phyloP scores from a whole-genome alignment of 1,284 basidiomycete genomes.

The Anthracocystis walkeri region DNA sequence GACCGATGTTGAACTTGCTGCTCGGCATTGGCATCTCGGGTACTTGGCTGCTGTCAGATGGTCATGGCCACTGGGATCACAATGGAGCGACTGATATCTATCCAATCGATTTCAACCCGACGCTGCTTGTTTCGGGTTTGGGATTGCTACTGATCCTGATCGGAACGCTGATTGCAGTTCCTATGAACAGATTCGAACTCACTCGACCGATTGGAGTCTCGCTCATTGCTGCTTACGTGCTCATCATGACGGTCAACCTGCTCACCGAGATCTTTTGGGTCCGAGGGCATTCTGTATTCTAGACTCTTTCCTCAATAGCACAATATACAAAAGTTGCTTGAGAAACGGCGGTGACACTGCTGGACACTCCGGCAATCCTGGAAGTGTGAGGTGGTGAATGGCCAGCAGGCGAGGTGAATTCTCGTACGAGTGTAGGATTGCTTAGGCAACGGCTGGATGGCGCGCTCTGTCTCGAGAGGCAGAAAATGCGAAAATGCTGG shows the following conservation, averaged over 20 bases:
- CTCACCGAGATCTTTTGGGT: constrained; percentile 57
- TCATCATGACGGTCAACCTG: constrained; percentile 61
- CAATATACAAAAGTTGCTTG: not conserved
- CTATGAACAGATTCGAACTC: constrained; percentile 83
- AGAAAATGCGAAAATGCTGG: not conserved
- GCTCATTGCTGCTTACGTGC: constrained; percentile 79
- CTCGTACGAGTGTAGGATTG: constrained; percentile 34
- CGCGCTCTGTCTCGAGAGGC: constrained; percentile 23
- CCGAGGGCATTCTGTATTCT: constrained; percentile 25
- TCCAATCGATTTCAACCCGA: constrained; percentile 81
- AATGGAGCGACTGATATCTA: constrained; percentile 70
- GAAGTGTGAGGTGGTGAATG: too few species aligned
- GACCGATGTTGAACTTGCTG: constrained; percentile 96
- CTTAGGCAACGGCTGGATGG: constrained; percentile 34
- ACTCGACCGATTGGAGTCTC: constrained; percentile 82
- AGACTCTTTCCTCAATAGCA: constrained; percentile 3
- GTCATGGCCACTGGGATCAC: constrained; percentile 31
- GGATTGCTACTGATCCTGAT: constrained; percentile 82
- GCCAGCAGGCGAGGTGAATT: not conserved
- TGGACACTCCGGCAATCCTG: too few species aligned
- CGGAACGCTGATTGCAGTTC: constrained; percentile 84
- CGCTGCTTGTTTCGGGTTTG: constrained; percentile 83
- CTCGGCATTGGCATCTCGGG: constrained; percentile 87
- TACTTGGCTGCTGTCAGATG: constrained; percentile 48
- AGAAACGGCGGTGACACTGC: too few species aligned